A percentile compares a stretch with the other conserved stretches of the same genome.
Evolutionary conservation across 306 rosid species (phyloP).

Genomic region (Luffa aegyptiaca): DNA sequence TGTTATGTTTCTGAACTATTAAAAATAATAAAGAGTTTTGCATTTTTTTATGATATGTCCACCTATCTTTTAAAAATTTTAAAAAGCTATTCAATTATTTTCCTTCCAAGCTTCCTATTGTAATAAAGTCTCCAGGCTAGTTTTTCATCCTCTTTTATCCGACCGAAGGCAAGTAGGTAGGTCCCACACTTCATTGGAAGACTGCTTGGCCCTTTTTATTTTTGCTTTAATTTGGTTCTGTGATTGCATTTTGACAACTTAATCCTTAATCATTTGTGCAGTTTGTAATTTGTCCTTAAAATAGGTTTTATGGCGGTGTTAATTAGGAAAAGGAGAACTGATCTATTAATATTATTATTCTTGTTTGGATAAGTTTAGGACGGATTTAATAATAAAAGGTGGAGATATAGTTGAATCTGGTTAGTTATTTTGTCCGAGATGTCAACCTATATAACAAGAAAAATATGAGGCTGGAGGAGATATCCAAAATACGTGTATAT

Average conservation of each 20-base stretch:
- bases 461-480: neutral
- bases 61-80: neutral
- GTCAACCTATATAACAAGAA: neutral
- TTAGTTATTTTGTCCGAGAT: neutral
- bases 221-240: neutral
- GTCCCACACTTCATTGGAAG: neutral
- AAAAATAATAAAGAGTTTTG: neutral
- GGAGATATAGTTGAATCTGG: neutral
- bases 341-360: neutral
- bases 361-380: neutral
- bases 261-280: neutral
- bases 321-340: neutral
- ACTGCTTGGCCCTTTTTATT: neutral
- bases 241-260: neutral
- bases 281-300: neutral
- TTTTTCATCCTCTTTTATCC: neutral
- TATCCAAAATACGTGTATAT: neutral
- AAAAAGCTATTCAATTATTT: neutral
- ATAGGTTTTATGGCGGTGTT: neutral
- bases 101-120: neutral
- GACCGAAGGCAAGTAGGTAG: neutral
- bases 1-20: constrained; percentile 2
- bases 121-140: neutral
- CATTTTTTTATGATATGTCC: neutral
- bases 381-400: neutral